phyloP scores from a whole-genome alignment of 257 asterid genomes.

The Scutellaria minor region DNA sequence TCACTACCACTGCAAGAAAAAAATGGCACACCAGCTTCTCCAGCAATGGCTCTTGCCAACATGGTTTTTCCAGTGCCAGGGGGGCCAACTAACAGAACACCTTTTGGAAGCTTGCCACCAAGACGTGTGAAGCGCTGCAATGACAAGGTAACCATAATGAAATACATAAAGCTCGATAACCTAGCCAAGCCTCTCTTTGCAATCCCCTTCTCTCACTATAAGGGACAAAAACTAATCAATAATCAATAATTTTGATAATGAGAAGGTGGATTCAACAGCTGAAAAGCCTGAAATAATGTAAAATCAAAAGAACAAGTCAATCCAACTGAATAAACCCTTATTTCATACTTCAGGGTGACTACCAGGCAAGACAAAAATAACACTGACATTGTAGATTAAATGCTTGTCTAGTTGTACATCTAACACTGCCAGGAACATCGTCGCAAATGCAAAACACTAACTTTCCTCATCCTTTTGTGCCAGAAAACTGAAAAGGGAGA shows the following conservation, averaged over 20 bases:
- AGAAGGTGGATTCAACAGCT: not conserved
- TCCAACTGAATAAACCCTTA: not conserved
- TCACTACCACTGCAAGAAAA: conserved; percentile 98
- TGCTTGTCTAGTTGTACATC: conserved; percentile 7
- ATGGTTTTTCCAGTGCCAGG: conserved; percentile 98
- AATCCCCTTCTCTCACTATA: conserved; percentile 12
- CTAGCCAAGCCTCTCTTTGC: not conserved
- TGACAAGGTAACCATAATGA: conserved; percentile 38
- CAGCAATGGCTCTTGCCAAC: conserved; percentile 99
- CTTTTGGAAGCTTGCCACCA: conserved; percentile 99
- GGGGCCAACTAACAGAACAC: conserved; percentile 93
- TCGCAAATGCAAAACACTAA: not conserved
- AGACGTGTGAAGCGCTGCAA: conserved; percentile 90
- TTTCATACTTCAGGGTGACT: not conserved
- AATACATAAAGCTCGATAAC: conserved; percentile 13
- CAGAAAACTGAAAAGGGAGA: not conserved
- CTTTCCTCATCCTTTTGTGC: not conserved
- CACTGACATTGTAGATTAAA: not conserved
- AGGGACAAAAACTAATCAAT: not conserved
- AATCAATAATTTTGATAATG: not conserved
- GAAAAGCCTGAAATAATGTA: not conserved
- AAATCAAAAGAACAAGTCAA: not conserved
- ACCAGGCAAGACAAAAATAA: not conserved
- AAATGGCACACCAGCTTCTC: conserved; percentile 98
- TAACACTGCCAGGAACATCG: not conserved